Conservation (phyloP, 2,329 filamentous ascomycete genomes). For the Colletotrichum sojae region DNA sequence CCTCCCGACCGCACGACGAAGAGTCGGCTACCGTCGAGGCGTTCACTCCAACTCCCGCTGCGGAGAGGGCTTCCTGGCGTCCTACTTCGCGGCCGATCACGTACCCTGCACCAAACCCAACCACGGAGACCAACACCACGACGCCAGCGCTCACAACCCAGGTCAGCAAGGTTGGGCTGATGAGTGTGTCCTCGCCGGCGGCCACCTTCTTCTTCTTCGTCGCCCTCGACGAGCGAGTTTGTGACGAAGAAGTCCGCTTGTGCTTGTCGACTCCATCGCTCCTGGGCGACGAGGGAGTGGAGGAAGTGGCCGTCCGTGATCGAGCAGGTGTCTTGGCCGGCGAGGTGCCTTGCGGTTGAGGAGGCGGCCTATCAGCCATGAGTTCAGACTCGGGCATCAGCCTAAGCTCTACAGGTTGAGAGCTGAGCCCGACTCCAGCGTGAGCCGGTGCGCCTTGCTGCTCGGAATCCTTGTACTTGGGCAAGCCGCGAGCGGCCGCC, state of each 20-base stretch:
- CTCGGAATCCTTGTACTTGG: constrained; percentile 71
- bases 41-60: constrained; percentile 59
- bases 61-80: constrained; percentile 68
- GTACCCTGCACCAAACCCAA: constrained; percentile 78
- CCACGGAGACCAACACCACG: constrained; percentile 76
- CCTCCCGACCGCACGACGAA: constrained; percentile 66
- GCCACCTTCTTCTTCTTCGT: constrained; percentile 73
- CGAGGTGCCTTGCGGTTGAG: constrained; percentile 41
- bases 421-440: constrained; percentile 60
- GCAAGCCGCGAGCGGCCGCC: constrained; percentile 86
- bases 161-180: constrained; percentile 73
- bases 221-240: constrained; percentile 56
- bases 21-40: constrained; percentile 57
- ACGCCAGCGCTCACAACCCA: constrained; percentile 78
- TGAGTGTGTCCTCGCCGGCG: constrained; percentile 54
- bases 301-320: constrained; percentile 45
- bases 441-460: constrained; percentile 47
- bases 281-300: constrained; percentile 39
- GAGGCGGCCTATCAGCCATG: constrained; percentile 53
- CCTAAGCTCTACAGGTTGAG: constrained; percentile 70
- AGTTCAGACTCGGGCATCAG: constrained; percentile 74
- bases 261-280: constrained; percentile 57
- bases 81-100: constrained; percentile 78
- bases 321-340: constrained; percentile 48
- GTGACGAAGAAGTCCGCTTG: constrained; percentile 62